phyloP scores from a whole-genome alignment of 2,329 filamentous ascomycete species.

The Aspergillus aculeatus region DNA sequence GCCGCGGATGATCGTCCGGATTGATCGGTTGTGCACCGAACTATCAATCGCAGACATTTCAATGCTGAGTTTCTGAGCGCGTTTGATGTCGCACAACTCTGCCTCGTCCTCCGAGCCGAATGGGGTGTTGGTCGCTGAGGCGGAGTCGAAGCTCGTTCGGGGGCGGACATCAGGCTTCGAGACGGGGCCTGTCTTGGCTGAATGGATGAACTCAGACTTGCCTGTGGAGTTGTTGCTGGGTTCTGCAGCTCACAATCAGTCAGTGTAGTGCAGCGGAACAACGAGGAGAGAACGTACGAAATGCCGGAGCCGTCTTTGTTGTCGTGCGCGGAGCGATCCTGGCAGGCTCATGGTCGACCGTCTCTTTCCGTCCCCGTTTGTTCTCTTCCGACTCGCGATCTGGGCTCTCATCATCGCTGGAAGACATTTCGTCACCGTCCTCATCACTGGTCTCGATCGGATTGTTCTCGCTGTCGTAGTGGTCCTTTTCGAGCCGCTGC shows the following conservation, averaged over 20 bases:
- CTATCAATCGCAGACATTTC: conserved; percentile 74
- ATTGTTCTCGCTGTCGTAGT: conserved; percentile 64
- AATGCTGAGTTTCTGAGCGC: conserved; percentile 80
- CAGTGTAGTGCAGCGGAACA: not conserved
- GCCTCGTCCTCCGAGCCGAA: conserved; percentile 84
- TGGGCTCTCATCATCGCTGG: conserved; percentile 63
- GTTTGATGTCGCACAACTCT: conserved; percentile 78
- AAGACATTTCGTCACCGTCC: conserved; percentile 46
- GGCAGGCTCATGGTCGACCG: conserved; percentile 22
- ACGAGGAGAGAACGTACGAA: conserved; percentile 7
- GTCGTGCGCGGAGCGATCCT: conserved; percentile 2
- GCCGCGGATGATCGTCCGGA: conserved; percentile 86
- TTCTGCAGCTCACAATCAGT: not conserved
- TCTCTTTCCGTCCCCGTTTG: conserved; percentile 30
- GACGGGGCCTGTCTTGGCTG: conserved; percentile 43
- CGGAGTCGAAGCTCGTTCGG: conserved; percentile 74
- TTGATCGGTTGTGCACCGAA: conserved; percentile 74
- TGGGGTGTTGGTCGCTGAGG: conserved; percentile 58
- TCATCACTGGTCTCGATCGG: conserved; percentile 69
- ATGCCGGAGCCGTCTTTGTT: conserved; percentile 6
- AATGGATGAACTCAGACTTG: conserved; percentile 15
- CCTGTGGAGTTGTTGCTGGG: conserved; percentile 12
- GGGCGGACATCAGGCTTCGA: conserved; percentile 65
- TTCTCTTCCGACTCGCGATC: conserved; percentile 36
- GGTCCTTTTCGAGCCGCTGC: conserved; percentile 66